Base-by-base conservation (phyloP, 352 stramenopile species). In the Phytophthora crassamura region DNA sequence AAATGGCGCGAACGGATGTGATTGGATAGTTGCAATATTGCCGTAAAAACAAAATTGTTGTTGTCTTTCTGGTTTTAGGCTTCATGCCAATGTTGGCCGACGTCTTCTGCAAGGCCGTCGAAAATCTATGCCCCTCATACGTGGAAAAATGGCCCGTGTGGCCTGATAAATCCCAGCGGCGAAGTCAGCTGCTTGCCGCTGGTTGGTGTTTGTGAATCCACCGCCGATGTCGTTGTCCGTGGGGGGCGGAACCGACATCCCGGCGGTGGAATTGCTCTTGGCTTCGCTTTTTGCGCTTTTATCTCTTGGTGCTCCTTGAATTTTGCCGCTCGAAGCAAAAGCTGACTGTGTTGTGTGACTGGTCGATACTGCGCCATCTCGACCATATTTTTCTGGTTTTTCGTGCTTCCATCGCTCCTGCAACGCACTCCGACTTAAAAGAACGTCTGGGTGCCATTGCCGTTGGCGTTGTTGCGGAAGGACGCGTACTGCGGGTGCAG, bases 401-500 rank as follows among this genome's bases (percentile, higher is more conserved):
- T 25, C 36, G 15, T 33, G 16, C 42, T 14, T 12, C n/a, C 18
- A 22, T 60, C 46, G 5, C 6, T 39, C 5, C 35, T 63, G 15
- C 7, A 8, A 40, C 36, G 25, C 39, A 28, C 18, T 16, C 11
- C 10, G 10, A 41, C 18, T 64, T 73, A 79, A 41, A 78, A 68
- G 40, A 67, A 74, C 33, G 59, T 77, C 63, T 88, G 80, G 33
- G 77, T 78, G 67, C 75, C 67, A 56, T 79, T 76, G 41, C 77
- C 72, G 28, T 69, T 75, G 39, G 64, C 54, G 64, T 86, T 86
- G 57, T 76, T 81, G 46, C 78, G 82, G 67, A 93, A 93, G 7
- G 80, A 84, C 16, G 83, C 71, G 63, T 93, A 92, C 52, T 92
- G 84, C 22, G 77, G 69, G 34, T 93, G 82, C 42, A 95, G 53